Evolutionary conservation across 2,329 filamentous ascomycete genomes (phyloP), one percentile per base, ranked within the genome.

Genomic region (Pyrenochaeta sp.): DNA sequence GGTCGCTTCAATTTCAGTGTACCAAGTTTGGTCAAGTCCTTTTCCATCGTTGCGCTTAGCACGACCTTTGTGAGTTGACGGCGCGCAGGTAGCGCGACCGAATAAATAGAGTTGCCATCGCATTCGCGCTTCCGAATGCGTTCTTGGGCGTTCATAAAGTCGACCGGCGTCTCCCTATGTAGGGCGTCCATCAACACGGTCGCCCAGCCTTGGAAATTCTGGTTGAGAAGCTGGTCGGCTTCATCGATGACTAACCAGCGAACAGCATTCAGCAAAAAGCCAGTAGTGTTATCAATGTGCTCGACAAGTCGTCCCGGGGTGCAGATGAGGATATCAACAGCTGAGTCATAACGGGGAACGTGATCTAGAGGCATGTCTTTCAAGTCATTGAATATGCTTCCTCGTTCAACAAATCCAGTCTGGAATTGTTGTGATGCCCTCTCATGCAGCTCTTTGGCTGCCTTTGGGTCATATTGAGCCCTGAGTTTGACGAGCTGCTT

Each of bases 241-340:
- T 98, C 94, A 69, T 98, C 94, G 45, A 97, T 90, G 2, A 97
- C 87, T 0, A 98, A 83, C 93, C 93, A 98, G 59, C 91, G 87
- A 4, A 97, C 82, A 72, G 91, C 85, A 55, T 90, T 86, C 24
- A 98, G 82, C 0, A 84, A 86, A 74, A 98, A 97, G 0, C 92
- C 93, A 2, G 87, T 86, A 0, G 94, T 98, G 58, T 89, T 88
- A 62, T 90, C 89, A 50, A 97, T 85, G 76, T 98, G 94, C 69
- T 98, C 94, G 3, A 98, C 92, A 0, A 98, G 85, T 62, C 94
- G 88, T 58, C 95, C 95, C 0, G 94, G 94, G 0, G 94, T 98
- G 75, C 92, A 95, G 50, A 97, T 90, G 27, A 99, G 84, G 34
- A 98, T 86, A 74, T 98, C 93, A 3, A 96, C 88, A 65, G 90